Evolutionary conservation across 2,329 filamentous ascomycete genomes (phyloP), one percentile per base, ranked within the genome.

Genomic region (Aspergillus japonicus): DNA sequence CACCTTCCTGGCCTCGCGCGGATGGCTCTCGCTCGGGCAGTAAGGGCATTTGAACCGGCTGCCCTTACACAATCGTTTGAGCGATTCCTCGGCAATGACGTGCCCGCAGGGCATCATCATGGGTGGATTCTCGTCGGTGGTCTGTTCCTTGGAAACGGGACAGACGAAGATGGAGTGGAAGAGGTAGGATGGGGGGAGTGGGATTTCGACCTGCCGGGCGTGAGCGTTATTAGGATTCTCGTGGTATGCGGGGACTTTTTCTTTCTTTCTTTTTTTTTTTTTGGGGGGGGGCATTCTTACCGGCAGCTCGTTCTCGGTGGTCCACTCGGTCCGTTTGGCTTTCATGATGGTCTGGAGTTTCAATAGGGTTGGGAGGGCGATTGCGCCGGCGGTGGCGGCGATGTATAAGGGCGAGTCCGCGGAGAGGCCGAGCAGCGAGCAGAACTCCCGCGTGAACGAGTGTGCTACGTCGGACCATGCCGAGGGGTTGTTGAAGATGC

Each of bases 121-220:
- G 2, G 95, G 92, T 11, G 95, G 95, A 74, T 99, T 99, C 24
- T 83, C 79, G 70, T 96, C 92, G 0, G 94, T 99, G 0, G 90
- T 92, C 76, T 99, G 95, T 73, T 97, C 95, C 75, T 98, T 98
- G 69, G 89, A 93, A 5, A 99, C 95, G 0, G 95, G 95, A 71
- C 95, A 99, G 47, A 99, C 95, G 73, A 99, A 99, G 71, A 99
- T 97, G 58, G 90, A 90, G 75, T 99, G 95, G 80, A 96, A 99
- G 55, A 85, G 81, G 71, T 88, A 89, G 5, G 82, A 81, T 2
- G 83, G 83, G 2, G 87, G 87, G 4, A 89, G 77, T 0, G 87
- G 84, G 16, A 88, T 88, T 74, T 89, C 87, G 48, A 88, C 84
- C 82, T 84, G 57, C 19, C 84, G 57, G 31, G 10, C n/a, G 50